Percentiles rank a stretch among this genome's conserved stretches.
phyloP scores from a whole-genome alignment of 495 filamentous ascomycete genomes.

The Xylaria castorea region DNA sequence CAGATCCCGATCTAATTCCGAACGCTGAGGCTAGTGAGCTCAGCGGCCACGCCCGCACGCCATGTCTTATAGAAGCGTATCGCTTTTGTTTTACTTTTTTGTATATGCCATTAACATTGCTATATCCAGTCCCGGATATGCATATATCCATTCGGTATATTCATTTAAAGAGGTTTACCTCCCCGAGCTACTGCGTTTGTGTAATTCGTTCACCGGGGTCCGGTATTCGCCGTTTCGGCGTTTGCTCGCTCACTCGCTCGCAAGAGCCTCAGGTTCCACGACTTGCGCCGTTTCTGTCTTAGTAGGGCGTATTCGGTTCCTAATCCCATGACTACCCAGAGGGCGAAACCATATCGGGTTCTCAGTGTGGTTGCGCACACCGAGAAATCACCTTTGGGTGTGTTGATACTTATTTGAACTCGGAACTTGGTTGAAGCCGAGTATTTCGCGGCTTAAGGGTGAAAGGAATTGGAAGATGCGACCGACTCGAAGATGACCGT shows the following conservation, averaged over 20 bases:
- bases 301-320: neutral
- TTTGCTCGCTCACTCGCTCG: slow-evolving; percentile 16
- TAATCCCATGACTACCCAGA: neutral
- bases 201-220: neutral
- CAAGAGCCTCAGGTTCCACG: neutral
- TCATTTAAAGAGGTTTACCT: neutral
- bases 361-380: neutral
- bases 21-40: slow-evolving; percentile 13
- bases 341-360: neutral
- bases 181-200: neutral
- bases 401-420: neutral
- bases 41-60: slow-evolving; percentile 20
- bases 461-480: neutral
- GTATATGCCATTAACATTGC: neutral
- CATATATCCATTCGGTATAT: neutral
- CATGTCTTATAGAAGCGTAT: neutral
- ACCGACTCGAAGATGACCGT: neutral
- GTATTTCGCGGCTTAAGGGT: neutral
- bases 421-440: neutral
- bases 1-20: slow-evolving; percentile 26
- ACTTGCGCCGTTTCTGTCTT: neutral
- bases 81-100: neutral
- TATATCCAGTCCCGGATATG: neutral
- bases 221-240: slow-evolving; percentile 28
- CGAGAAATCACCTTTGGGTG: slow-evolving; percentile 1